Evolutionary conservation across 2,329 filamentous ascomycete species (phyloP).

Genomic region (Amesomyces nigricolor): DNA sequence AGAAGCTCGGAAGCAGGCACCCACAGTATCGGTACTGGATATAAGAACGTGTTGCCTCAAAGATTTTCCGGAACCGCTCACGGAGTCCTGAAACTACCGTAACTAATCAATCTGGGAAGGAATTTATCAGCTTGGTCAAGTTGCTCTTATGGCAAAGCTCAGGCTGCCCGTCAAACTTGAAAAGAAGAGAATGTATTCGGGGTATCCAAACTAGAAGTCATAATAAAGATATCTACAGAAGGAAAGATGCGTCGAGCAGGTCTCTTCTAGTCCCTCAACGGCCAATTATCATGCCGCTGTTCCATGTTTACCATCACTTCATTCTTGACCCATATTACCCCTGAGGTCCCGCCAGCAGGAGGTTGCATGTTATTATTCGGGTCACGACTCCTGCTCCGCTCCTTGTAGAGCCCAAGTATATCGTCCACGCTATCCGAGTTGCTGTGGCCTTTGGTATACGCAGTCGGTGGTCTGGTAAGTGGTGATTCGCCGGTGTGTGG

Average conservation of each 20-base stretch:
- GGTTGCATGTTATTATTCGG: neutral
- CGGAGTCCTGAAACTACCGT: no score
- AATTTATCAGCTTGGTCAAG: neutral
- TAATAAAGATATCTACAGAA: neutral
- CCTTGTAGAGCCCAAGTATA: conserved; percentile 29
- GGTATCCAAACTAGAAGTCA: no score
- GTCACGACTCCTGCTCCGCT: conserved; percentile 16
- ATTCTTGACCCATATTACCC: conserved; percentile 31
- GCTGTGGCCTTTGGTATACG: conserved; percentile 19
- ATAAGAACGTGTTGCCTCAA: conserved; percentile 23
- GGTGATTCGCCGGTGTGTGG: conserved; percentile 10
- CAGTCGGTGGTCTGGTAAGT: conserved; percentile 23
- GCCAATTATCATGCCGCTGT: conserved; percentile 20
- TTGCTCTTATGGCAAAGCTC: no score
- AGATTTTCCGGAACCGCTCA: no score
- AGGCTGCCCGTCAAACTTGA: no score
- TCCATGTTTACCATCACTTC: conserved; percentile 27
- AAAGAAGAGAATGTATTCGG: no score
- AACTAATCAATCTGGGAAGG: neutral
- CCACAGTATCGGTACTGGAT: conserved; percentile 53
- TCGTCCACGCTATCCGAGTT: conserved; percentile 31
- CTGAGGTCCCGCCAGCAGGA: neutral
- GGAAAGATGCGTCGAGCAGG: neutral
- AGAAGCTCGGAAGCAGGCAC: conserved; percentile 47
- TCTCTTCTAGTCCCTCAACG: conserved; percentile 26